These are phyloP conservation scores for Xylaria digitata DNA, from an alignment of 2,329 filamentous ascomycete species.

Conservation along the genomic window DNA sequence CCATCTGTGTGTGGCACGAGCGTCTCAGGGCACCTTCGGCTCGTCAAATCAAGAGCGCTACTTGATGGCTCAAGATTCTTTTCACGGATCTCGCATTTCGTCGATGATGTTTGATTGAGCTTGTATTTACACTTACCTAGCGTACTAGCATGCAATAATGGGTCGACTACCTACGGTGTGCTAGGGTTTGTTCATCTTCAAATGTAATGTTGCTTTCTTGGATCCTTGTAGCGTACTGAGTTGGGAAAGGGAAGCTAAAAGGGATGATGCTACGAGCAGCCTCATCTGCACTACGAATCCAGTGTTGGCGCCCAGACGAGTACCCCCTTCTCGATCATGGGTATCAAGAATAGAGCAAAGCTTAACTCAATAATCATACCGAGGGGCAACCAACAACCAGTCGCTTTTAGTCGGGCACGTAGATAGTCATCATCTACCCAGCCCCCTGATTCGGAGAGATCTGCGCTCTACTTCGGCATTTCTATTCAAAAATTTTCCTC, in stretches of 20 bases:
- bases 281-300: neutral
- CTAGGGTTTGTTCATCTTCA: neutral
- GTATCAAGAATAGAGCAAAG: slow-evolving; percentile 13
- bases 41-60: slow-evolving; percentile 7
- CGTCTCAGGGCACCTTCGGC: slow-evolving; percentile 8
- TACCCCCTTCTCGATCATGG: neutral
- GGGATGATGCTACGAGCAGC: slow-evolving; percentile 12
- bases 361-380: slow-evolving; percentile 14
- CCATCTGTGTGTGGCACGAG: slow-evolving; percentile 15
- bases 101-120: neutral
- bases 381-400: slow-evolving; percentile 12
- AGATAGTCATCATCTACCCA: slow-evolving; percentile 12
- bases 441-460: slow-evolving; percentile 33
- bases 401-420: neutral
- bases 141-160: neutral
- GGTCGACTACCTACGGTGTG: neutral
- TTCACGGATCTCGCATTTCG: slow-evolving; percentile 3
- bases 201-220: neutral
- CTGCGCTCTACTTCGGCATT: slow-evolving; percentile 46
- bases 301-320: neutral
- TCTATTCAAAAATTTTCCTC: slow-evolving; percentile 40
- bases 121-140: neutral
- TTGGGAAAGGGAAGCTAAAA: neutral
- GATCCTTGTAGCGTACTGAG: neutral
- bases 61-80: neutral